Percentiles rank a stretch among this genome's conserved stretches.
Conservation (phyloP, 1,139 yeast genomes). For the Entelexis sorbosivorans region DNA sequence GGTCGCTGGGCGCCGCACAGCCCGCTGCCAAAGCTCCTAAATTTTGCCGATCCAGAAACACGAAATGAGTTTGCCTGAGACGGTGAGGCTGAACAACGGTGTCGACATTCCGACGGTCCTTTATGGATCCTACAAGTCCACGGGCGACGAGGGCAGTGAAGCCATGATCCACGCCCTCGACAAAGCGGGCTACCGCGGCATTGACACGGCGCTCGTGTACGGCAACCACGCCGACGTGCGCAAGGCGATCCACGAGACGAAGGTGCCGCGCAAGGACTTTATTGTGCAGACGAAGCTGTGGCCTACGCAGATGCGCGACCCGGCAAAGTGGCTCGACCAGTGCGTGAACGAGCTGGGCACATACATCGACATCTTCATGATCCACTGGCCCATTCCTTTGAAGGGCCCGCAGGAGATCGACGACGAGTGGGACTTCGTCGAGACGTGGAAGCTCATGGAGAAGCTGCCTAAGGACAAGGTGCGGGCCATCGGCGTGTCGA, state of each 20-base stretch:
- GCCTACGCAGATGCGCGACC: constrained; percentile 54
- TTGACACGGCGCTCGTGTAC: constrained; percentile 24
- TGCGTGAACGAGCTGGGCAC: constrained; percentile 49
- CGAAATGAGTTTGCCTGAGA: constrained; percentile 4
- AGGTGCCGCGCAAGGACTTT: constrained; percentile 52
- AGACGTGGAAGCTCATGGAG: constrained; percentile 36
- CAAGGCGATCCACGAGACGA: constrained; percentile 24
- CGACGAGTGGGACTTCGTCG: constrained; percentile 45
- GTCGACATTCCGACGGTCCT: constrained; percentile 40
- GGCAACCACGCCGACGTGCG: constrained; percentile 25
- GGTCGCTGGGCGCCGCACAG: no score
- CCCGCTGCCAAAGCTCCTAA: no score
- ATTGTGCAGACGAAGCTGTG: constrained; percentile 75
- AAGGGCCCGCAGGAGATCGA: constrained; percentile 32
- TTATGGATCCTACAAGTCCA: constrained; percentile 54
- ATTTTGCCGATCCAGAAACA: no score
- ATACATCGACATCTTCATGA: constrained; percentile 69
- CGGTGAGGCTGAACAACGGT: constrained; percentile 29
- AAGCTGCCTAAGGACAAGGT: constrained; percentile 36
- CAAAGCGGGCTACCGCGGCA: constrained; percentile 25
- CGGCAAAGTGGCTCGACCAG: constrained; percentile 46
- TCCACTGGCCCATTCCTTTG: constrained; percentile 77
- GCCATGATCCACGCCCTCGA: constrained; percentile 25
- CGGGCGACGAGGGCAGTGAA: constrained; percentile 30
- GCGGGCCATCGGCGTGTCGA: constrained; percentile 69